These are phyloP conservation scores for Lasiosphaeria hispida DNA, from an alignment of 495 filamentous ascomycete genomes.

Conservation along the genomic window DNA sequence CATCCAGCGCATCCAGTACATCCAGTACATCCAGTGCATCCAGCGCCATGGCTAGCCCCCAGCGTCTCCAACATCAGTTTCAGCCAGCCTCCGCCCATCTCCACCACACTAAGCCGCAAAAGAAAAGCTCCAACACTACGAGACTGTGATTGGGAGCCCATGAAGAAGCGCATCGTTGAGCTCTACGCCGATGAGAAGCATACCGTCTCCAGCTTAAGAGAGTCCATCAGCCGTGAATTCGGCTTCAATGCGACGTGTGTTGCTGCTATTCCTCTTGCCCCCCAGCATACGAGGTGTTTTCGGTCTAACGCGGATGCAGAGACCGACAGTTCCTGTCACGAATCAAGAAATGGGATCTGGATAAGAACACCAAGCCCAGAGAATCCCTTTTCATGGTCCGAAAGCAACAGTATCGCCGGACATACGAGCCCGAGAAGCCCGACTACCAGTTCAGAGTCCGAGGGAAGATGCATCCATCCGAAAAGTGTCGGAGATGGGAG, in stretches of 20 bases:
- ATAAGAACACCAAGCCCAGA: not conserved
- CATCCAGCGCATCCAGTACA: not conserved
- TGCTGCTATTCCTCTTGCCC: not conserved
- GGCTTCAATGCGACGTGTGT: not conserved
- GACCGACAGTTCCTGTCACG: not conserved
- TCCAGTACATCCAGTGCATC: not conserved
- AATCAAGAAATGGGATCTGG: slow-evolving; percentile 1
- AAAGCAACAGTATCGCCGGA: not conserved
- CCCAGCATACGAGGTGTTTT: too few species aligned
- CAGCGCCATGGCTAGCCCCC: not conserved
- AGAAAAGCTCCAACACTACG: not conserved
- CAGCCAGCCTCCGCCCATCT: not conserved
- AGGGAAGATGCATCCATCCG: not conserved
- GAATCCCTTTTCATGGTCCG: not conserved
- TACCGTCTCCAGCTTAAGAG: not conserved
- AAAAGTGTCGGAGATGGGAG: not conserved
- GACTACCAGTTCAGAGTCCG: slow-evolving; percentile 1
- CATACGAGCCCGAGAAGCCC: slow-evolving; percentile 1
- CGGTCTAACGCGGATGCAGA: not conserved
- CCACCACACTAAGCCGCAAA: not conserved
- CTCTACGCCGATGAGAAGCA: not conserved
- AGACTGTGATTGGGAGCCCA: slow-evolving; percentile 5
- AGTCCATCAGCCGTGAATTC: not conserved
- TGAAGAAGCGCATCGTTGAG: not conserved
- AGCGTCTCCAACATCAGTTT: not conserved